Evolutionary conservation across 345 rosid genomes (phyloP).

Genomic region (Iberis pinnata): DNA sequence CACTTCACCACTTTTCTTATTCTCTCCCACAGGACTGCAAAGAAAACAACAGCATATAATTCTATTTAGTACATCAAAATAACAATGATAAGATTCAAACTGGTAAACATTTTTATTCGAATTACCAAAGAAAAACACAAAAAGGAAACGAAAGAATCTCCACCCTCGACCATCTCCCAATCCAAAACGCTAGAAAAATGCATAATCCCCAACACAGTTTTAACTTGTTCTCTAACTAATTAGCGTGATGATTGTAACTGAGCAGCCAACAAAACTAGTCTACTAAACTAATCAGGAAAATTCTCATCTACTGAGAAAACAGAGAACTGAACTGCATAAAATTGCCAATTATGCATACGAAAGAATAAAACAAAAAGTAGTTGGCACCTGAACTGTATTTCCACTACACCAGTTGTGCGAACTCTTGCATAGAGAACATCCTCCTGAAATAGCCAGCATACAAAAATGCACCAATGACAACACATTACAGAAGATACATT

Average conservation of each 20-base stretch:
- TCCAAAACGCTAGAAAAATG: not conserved
- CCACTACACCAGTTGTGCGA: slow-evolving; percentile 96
- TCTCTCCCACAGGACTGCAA: slow-evolving; percentile 92
- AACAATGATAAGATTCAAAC: no score
- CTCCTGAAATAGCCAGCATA: slow-evolving; percentile 46
- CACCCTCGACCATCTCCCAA: not conserved
- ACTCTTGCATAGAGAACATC: slow-evolving; percentile 95
- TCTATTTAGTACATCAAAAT: no score
- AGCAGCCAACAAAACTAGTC: not conserved
- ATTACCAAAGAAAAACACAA: no score
- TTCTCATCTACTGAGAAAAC: not conserved
- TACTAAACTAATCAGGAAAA: not conserved
- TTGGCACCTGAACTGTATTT: slow-evolving; percentile 94
- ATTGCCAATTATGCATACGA: not conserved
- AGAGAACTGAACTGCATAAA: not conserved
- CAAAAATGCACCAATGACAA: not conserved
- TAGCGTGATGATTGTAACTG: not conserved
- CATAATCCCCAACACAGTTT: not conserved
- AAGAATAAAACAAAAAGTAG: not conserved
- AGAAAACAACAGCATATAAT: slow-evolving; percentile 18
- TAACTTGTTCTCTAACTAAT: no score
- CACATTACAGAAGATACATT: not conserved
- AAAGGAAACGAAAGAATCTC: no score
- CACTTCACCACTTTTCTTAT: slow-evolving; percentile 96
- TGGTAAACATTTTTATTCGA: no score